phyloP scores from a whole-genome alignment of 2,329 filamentous ascomycete genomes.

The Arachnomyces sp. region DNA sequence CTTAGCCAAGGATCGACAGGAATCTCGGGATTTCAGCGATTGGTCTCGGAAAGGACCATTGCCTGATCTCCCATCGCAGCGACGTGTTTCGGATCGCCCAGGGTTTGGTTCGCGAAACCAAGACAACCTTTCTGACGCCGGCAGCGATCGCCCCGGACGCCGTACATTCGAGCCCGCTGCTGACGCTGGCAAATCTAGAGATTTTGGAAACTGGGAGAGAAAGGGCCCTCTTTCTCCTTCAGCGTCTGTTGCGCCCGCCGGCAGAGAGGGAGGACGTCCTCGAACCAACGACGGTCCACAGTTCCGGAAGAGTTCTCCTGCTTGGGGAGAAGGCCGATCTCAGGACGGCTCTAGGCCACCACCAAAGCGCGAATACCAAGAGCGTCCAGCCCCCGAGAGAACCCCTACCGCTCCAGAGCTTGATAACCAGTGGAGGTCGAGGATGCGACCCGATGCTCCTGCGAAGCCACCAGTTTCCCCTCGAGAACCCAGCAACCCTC shows the following conservation, averaged over 20 bases:
- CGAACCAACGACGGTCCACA: slow-evolving; percentile 52
- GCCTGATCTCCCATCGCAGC: slow-evolving; percentile 57
- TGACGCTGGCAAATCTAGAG: slow-evolving; percentile 56
- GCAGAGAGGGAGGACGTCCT: slow-evolving; percentile 51
- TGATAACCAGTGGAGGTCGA: slow-evolving; percentile 85
- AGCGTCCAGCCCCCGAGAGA: slow-evolving; percentile 57
- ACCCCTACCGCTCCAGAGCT: slow-evolving; percentile 79
- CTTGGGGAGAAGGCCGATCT: slow-evolving; percentile 61
- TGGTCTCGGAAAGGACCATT: slow-evolving; percentile 92
- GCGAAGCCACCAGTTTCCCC: slow-evolving; percentile 57
- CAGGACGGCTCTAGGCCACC: slow-evolving; percentile 74
- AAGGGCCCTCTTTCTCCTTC: slow-evolving; percentile 79
- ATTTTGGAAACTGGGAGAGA: slow-evolving; percentile 88
- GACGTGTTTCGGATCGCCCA: slow-evolving; percentile 47
- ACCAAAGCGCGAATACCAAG: slow-evolving; percentile 66
- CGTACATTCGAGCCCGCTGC: slow-evolving; percentile 62
- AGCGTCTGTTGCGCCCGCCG: slow-evolving; percentile 35
- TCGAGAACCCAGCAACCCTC: slow-evolving; percentile 66
- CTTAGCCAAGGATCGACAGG: slow-evolving; percentile 76
- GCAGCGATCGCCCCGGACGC: slow-evolving; percentile 57
- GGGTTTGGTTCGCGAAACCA: slow-evolving; percentile 47
- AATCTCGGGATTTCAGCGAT: slow-evolving; percentile 73
- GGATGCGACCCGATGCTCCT: slow-evolving; percentile 74
- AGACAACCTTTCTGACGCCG: slow-evolving; percentile 46
- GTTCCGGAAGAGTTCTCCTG: slow-evolving; percentile 60